phyloP scores from a whole-genome alignment of 495 filamentous ascomycete genomes.

The Tirmania nivea region DNA sequence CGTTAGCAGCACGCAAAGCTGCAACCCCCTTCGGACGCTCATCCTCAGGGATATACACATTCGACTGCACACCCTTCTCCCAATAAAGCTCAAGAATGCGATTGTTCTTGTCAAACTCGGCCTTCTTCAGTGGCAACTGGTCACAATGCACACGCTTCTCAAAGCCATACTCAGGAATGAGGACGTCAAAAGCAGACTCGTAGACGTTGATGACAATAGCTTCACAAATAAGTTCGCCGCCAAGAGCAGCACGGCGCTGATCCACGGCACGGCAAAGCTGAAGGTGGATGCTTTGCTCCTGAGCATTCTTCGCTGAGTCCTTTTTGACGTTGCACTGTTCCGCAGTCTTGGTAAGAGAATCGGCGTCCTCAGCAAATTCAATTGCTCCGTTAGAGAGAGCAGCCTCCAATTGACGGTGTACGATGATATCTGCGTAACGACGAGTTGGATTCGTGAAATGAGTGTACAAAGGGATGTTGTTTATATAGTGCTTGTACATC shows the following conservation, averaged over 20 bases:
- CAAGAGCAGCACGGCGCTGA: conserved; percentile 57
- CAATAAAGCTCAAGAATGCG: conserved; percentile 89
- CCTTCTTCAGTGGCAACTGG: conserved; percentile 93
- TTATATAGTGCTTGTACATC: conserved; percentile 63
- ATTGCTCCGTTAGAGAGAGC: conserved; percentile 60
- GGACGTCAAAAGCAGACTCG: conserved; percentile 93
- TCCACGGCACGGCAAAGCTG: conserved; percentile 92
- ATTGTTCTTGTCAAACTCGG: conserved; percentile 88
- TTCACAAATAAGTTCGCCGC: conserved; percentile 85
- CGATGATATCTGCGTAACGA: conserved; percentile 83
- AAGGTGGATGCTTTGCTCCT: conserved; percentile 97
- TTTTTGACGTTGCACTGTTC: conserved; percentile 98
- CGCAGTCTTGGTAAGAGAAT: conserved; percentile 72
- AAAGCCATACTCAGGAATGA: conserved; percentile 95
- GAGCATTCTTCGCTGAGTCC: conserved; percentile 88
- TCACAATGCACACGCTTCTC: conserved; percentile 99
- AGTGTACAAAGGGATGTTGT: conserved; percentile 86
- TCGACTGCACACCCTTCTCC: conserved; percentile 97
- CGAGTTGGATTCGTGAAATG: conserved; percentile 93
- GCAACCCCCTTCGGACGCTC: conserved; percentile 67
- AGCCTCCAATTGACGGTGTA: conserved; percentile 84
- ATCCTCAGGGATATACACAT: conserved; percentile 88
- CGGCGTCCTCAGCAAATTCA: conserved; percentile 76
- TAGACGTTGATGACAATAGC: conserved; percentile 95
- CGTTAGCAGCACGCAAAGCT: conserved; percentile 44